Evolutionary conservation across 2,329 filamentous ascomycete species (phyloP), one percentile per base, ranked within the genome.

Genomic region (Arthrobotrys entomopaga): DNA sequence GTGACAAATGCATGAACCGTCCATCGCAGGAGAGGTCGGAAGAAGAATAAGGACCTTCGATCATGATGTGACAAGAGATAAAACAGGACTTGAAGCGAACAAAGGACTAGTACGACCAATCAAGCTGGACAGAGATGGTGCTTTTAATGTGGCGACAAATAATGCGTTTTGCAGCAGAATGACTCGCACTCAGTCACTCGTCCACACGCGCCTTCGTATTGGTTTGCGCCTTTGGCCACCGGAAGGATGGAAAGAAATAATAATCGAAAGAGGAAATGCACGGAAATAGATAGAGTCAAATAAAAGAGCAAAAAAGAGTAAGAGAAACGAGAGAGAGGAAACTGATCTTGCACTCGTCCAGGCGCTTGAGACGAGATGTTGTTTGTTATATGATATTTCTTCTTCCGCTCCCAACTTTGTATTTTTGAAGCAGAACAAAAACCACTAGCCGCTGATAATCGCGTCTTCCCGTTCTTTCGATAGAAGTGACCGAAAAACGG

Each of bases 41-140:
- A 64, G 65, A 70, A 26, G 67, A 60, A 54, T 65, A 72, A 26
- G 67, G 67, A 49, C 67, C 67, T 50, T 72, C 60, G 46, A 72
- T 64, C 67, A 72, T 72, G 60, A 60, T 72, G 67, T 43, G 53
- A 20, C 53, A 40, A 29, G 29, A 6, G 29, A n/a, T n/a, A n/a
- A n/a, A n/a, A n/a, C n/a, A n/a, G n/a, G n/a, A 24, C 43, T 11
- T n/a, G n/a, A 54, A 46, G 24, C 13, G 34, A 52, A 46, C 13
- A 53, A 38, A 43, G 24, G n/a, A 43, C 20, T 13, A 29, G 40
- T 19, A 34, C 46, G 38, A 1, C 49, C 49, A 54, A 38, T 43
- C 38, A 38, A 11, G 40, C 19, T 48, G n/a, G 60, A 16, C 13
- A 2, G 22, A 10, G 11, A 38, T 5, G 53, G 2, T 57, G 29